A percentile compares a stretch with the other conserved stretches of the same genome.
These are phyloP conservation scores for Apiospora marii DNA, from an alignment of 2,329 filamentous ascomycete genomes.

Conservation along the genomic window DNA sequence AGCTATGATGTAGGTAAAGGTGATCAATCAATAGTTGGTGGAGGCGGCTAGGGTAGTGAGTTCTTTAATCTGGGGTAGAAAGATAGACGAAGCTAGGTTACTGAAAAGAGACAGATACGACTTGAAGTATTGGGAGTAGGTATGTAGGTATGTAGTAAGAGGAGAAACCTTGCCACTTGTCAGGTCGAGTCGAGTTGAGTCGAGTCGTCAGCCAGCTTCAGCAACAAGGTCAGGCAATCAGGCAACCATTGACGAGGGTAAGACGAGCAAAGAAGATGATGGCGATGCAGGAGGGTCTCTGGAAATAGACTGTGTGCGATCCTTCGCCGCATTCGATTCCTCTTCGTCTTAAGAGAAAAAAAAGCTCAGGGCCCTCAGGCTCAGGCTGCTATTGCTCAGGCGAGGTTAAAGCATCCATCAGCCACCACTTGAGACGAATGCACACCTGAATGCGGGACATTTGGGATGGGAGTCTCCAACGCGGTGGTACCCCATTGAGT, in stretches of 20 bases:
- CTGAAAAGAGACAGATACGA: not conserved
- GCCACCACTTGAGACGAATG: slow-evolving; percentile 23
- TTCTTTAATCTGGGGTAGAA: slow-evolving; percentile 20
- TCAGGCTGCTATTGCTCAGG: not conserved
- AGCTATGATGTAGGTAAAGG: slow-evolving; percentile 17
- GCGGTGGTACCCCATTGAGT: slow-evolving; percentile 8
- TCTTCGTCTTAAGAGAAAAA: not conserved
- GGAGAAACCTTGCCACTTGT: slow-evolving; percentile 12
- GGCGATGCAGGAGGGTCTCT: not conserved
- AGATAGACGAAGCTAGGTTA: slow-evolving; percentile 5
- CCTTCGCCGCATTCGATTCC: not conserved
- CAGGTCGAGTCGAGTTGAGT: not conserved
- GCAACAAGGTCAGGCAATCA: slow-evolving; percentile 10
- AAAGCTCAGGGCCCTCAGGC: not conserved
- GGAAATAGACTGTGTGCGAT: not conserved
- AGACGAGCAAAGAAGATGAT: not conserved
- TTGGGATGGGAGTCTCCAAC: slow-evolving; percentile 18
- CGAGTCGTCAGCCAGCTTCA: slow-evolving; percentile 12
- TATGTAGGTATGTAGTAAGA: not conserved
- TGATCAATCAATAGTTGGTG: slow-evolving; percentile 22
- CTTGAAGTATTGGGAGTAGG: not conserved
- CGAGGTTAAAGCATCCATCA: slow-evolving; percentile 13
- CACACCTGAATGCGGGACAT: slow-evolving; percentile 22
- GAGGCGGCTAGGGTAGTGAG: slow-evolving; percentile 23
- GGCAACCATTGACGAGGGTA: slow-evolving; percentile 7